These are phyloP conservation scores for Paxillus involutus DNA, from an alignment of 768 basidiomycete species.

Conservation along the genomic window DNA sequence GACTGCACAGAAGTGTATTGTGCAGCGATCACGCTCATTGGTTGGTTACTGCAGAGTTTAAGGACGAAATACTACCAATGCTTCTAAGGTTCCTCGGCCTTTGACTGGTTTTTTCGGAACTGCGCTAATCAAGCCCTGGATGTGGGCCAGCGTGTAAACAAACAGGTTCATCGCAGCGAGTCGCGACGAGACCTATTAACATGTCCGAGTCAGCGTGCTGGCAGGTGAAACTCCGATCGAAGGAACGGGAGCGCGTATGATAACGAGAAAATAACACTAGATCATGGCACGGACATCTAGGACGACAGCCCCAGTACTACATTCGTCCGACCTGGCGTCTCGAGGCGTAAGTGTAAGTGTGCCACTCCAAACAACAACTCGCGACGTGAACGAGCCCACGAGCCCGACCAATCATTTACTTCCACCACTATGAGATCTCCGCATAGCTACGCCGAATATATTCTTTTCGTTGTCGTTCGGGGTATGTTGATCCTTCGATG, in stretches of 20 bases:
- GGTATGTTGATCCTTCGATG: neutral
- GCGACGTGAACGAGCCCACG: too few relatives aligned
- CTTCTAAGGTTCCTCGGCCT: too few relatives aligned
- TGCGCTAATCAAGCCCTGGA: too few relatives aligned
- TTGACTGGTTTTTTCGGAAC: too few relatives aligned
- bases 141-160: too few relatives aligned
- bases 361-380: neutral
- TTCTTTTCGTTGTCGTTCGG: neutral
- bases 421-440: conserved; percentile 2
- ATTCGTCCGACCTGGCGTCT: neutral
- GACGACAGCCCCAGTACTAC: neutral
- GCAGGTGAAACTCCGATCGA: neutral
- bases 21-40: too few relatives aligned
- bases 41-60: too few relatives aligned
- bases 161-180: too few relatives aligned
- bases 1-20: too few relatives aligned
- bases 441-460: conserved; percentile 4
- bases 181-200: too few relatives aligned
- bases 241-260: neutral
- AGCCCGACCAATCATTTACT: neutral
- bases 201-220: too few relatives aligned
- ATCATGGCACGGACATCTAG: neutral
- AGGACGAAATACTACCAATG: too few relatives aligned
- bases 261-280: neutral
- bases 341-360: neutral